Conservation (phyloP, 805 yeast genomes). For the Candida insectorum region DNA sequence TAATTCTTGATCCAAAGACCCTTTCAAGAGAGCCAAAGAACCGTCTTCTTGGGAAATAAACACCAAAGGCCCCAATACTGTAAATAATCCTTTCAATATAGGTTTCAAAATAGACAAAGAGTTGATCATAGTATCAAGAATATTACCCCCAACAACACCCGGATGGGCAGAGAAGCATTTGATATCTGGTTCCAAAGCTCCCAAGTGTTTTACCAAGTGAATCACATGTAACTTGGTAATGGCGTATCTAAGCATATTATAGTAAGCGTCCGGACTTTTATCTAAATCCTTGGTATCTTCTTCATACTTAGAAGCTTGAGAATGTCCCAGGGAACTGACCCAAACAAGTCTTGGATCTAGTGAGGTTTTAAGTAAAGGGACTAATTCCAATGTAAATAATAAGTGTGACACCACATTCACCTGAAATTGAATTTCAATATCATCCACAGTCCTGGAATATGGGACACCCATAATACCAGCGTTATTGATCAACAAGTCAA, state of each 20-base stretch:
- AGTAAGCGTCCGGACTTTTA: slow-evolving; percentile 21
- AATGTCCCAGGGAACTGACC: slow-evolving; percentile 34
- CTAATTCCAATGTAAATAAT: slow-evolving; percentile 26
- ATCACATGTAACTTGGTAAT: slow-evolving; percentile 32
- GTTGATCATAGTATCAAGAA: slow-evolving; percentile 19
- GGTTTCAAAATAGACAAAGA: slow-evolving; percentile 3
- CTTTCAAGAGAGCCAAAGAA: slow-evolving; percentile 27
- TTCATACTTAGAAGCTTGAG: slow-evolving; percentile 18
- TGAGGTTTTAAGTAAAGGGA: slow-evolving; percentile 22
- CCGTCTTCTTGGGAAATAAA: slow-evolving; percentile 36
- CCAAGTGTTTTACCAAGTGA: slow-evolving; percentile 27
- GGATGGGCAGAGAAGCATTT: slow-evolving; percentile 36
- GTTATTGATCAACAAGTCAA: slow-evolving; percentile 36
- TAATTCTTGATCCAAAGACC: slow-evolving; percentile 27
- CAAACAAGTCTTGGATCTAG: slow-evolving; percentile 27
- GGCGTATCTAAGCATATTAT: slow-evolving; percentile 34
- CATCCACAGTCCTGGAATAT: slow-evolving; percentile 30
- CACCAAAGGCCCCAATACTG: slow-evolving; percentile 17
- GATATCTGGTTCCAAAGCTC: slow-evolving; percentile 26
- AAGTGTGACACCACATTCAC: slow-evolving; percentile 36
- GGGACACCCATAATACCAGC: slow-evolving; percentile 43
- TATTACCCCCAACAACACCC: slow-evolving; percentile 32
- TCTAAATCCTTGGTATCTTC: slow-evolving; percentile 22
- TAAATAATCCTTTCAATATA: slow-evolving; percentile 13
- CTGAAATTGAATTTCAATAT: slow-evolving; percentile 39